Conservation (phyloP, 164 flowering plant species). For the Macadamia integrifolia region DNA sequence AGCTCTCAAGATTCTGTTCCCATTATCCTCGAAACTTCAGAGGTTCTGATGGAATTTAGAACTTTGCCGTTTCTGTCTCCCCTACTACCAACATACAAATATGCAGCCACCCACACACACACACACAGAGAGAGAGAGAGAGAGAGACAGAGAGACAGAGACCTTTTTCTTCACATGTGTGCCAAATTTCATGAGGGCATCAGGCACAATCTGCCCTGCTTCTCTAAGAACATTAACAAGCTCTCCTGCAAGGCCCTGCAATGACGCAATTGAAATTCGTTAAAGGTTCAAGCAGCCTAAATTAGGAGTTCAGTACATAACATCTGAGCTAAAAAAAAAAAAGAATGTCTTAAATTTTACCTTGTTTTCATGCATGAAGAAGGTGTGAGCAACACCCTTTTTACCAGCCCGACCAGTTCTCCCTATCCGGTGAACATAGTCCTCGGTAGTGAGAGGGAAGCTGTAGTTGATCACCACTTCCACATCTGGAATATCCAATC, state of each 20-base stretch:
- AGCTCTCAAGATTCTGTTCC: too few species aligned
- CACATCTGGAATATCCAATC: constrained; percentile 97
- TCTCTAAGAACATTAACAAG: constrained; percentile 90
- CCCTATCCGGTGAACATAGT: constrained; percentile 96
- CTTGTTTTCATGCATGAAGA: constrained; percentile 90
- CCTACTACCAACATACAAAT: too few species aligned
- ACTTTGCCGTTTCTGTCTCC: too few species aligned
- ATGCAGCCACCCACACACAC: too few species aligned
- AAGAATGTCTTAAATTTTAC: constrained; percentile 23
- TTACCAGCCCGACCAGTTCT: constrained; percentile 99
- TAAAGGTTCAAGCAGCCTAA: background rate
- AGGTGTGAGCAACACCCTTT: constrained; percentile 95
- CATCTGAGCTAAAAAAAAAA: background rate
- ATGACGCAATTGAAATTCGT: background rate
- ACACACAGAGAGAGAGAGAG: background rate
- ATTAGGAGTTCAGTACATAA: background rate
- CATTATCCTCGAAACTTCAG: too few species aligned
- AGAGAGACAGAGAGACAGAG: background rate
- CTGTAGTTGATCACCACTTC: constrained; percentile 97
- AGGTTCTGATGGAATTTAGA: too few species aligned
- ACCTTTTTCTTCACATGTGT: constrained; percentile 99
- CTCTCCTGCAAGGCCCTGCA: constrained; percentile 93
- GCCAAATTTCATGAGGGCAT: constrained; percentile 69
- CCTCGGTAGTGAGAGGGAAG: constrained; percentile 95
- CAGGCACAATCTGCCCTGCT: constrained; percentile 85